Base-by-base conservation (phyloP, 495 filamentous ascomycete species). In the Penicillium herquei region DNA sequence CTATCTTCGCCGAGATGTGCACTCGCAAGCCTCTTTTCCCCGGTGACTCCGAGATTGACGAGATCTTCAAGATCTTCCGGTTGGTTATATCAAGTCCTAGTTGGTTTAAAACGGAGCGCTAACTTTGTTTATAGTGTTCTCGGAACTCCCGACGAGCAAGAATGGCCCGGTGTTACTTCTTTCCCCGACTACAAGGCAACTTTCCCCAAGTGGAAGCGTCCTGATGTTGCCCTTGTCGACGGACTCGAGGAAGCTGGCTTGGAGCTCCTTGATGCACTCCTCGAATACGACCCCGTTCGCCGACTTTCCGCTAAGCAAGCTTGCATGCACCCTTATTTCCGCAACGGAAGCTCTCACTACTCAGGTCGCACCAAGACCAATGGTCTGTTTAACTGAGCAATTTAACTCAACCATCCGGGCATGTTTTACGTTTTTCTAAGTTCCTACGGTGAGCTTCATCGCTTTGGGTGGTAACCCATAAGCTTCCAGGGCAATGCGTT, bases 11-110 rank as follows among this genome's bases (percentile, higher is more conserved):
- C 12, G 94, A 99, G 74, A 98, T 99, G 95, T 96, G 92, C 79
- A 99, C 95, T 13, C 88, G 91, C 64, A 98, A 97, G 74, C 92
- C 94, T 6, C 77, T 98, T 11, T 98, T 99, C 81, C 94, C 94
- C 26, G 94, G 94, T 37, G 95, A 99, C 70, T 96, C 92, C 2
- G 94, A 99, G 70, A 98, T 99, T 73, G 94, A 99, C 63, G 95
- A 99, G 76, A 98, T 99, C 63, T 98, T 98, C 81, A 98, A 96
- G 76, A 99, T 98, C 62, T 99, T 99, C 85, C 82, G 87, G 91
- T 94, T 76, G 61, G 84, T 55, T 3, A 21, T 41, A 3, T 21
- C 21, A 44, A 14, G 30, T 13, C 14, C 40, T 32, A 11, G 3
- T 0, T 9, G 13, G 30, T 11, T 35, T 32, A n/a, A 7, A 4